phyloP scores from a whole-genome alignment of 2,329 filamentous ascomycete genomes.

The Madurella fahalii region DNA sequence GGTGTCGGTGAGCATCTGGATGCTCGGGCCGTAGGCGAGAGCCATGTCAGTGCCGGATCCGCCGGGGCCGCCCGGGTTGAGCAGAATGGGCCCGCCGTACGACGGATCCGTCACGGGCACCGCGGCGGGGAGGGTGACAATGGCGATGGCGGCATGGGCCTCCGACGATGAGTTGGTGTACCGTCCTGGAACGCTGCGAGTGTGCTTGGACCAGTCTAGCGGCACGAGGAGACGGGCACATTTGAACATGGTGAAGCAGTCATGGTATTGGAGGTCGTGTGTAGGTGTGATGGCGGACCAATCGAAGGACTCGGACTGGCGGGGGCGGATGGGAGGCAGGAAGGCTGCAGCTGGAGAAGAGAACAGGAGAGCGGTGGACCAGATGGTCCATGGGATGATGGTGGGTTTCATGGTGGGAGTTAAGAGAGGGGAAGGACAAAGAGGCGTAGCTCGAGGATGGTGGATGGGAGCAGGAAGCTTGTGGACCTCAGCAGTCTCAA shows the following conservation, averaged over 20 bases:
- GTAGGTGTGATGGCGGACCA: constrained; percentile 13
- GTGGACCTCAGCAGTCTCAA: no score
- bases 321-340: background rate
- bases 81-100: constrained; percentile 38
- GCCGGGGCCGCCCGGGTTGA: constrained; percentile 45
- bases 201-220: constrained; percentile 35
- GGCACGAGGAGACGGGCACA: constrained; percentile 44
- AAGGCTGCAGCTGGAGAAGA: background rate
- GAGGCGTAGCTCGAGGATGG: no score
- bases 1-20: constrained; percentile 35
- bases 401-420: background rate
- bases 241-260: constrained; percentile 25
- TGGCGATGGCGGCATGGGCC: constrained; percentile 35
- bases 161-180: constrained; percentile 3
- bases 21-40: constrained; percentile 22
- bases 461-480: no score
- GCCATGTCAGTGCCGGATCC: constrained; percentile 36
- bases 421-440: background rate
- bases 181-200: constrained; percentile 29
- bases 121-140: constrained; percentile 32
- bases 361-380: constrained; percentile 4
- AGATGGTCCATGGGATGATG: background rate
- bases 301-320: constrained; percentile 6
- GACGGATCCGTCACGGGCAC: constrained; percentile 29
- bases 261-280: constrained; percentile 12